A percentile compares a stretch with the other conserved stretches of the same genome.
phyloP scores from a whole-genome alignment of 306 rosid genomes.

The Astragalus membranaceus region DNA sequence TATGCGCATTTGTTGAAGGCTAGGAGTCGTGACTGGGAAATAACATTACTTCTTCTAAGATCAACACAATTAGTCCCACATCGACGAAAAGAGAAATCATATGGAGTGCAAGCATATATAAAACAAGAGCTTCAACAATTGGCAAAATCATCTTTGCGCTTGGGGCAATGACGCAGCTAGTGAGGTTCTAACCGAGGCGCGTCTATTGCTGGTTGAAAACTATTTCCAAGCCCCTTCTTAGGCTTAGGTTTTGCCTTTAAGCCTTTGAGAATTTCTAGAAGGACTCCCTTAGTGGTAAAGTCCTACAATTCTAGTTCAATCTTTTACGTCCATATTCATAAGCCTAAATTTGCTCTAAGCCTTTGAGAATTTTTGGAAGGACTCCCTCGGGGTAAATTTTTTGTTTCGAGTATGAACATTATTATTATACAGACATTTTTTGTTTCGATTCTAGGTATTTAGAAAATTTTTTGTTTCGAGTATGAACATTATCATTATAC shows the following conservation, averaged over 20 bases:
- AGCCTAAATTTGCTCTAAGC: too few relatives aligned
- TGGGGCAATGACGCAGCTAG: slow-evolving; percentile 14
- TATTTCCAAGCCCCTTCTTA: slow-evolving; percentile 8
- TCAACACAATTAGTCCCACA: not conserved
- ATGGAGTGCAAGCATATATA: not conserved
- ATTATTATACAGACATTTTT: too few relatives aligned
- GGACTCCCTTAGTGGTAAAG: not conserved
- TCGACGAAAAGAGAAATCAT: too few relatives aligned
- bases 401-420: too few relatives aligned
- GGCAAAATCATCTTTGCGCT: not conserved
- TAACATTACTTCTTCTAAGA: too few relatives aligned
- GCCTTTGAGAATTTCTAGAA: not conserved
- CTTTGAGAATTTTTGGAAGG: too few relatives aligned
- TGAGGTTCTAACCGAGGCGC: slow-evolving; percentile 1
- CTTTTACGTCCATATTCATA: not conserved
- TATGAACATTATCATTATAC: too few relatives aligned
- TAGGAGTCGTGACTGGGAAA: too few relatives aligned
- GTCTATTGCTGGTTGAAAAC: slow-evolving; percentile 10
- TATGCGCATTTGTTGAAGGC: not conserved
- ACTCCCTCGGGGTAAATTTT: too few relatives aligned
- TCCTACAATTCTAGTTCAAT: not conserved
- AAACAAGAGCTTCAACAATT: not conserved
- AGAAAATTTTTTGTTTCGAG: too few relatives aligned
- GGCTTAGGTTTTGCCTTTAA: not conserved
- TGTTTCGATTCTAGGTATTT: too few relatives aligned